phyloP scores from a whole-genome alignment of 225 moss, liverwort and hornwort genomes.

The Rhytidiadelphus loreus region DNA sequence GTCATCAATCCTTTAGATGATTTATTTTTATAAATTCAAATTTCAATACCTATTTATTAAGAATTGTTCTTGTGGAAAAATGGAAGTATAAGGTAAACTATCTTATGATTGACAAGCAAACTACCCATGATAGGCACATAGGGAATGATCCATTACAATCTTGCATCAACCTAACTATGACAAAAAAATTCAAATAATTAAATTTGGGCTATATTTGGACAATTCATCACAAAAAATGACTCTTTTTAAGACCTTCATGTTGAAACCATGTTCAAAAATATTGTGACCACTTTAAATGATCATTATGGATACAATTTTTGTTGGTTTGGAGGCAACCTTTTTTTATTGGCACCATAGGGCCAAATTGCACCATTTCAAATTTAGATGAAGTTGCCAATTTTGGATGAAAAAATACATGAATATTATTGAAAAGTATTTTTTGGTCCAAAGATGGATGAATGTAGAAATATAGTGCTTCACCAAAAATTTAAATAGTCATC shows the following conservation, averaged over 20 bases:
- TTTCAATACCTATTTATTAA: neutral
- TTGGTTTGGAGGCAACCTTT: neutral
- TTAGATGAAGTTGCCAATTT: too few species aligned
- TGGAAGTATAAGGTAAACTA: neutral
- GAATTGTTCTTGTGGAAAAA: rapidly evolving
- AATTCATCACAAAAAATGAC: too few species aligned
- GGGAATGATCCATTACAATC: rapidly evolving
- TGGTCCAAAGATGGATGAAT: too few species aligned
- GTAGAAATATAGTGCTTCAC: too few species aligned
- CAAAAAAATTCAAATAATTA: neutral
- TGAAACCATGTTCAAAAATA: too few species aligned
- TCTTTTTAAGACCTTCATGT: too few species aligned
- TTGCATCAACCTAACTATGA: neutral
- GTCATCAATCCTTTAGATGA: neutral
- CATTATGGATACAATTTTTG: neutral
- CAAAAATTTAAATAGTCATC: too few species aligned
- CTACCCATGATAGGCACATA: rapidly evolving
- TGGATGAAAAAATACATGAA: neutral
- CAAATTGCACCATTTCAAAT: too few species aligned
- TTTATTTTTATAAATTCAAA: neutral
- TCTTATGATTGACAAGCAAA: neutral
- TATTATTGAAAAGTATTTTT: neutral
- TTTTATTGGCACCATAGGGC: too few species aligned
- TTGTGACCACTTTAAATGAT: neutral
- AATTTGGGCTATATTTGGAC: rapidly evolving